Evolutionary conservation across 306 rosid genomes (phyloP), one percentile per base, ranked within the genome.

Genomic region (Canavalia ensiformis): DNA sequence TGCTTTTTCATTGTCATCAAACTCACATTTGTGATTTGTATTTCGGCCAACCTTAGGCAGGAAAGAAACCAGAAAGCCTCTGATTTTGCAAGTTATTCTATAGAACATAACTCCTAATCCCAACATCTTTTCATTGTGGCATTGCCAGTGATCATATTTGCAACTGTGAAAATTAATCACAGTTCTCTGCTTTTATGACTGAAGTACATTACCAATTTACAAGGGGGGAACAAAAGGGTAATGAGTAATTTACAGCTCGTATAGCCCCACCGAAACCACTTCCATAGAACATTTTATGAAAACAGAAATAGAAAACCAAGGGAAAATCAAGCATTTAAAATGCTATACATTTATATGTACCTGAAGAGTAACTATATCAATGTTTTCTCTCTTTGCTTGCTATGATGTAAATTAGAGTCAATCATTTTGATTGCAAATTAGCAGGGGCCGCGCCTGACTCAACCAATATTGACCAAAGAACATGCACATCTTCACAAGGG

Each of bases 401-500:
- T n/a, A 8, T 39, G 34, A 6, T 31, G 34, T 8, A 76, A 50
- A 35, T 65, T 42, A 47, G 10, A 44, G 30, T 55, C 70, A 13
- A 58, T 84, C 72, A 81, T 39, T 82, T 85, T 42, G 90, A 69
- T 30, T 68, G 82, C 75, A 77, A 72, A 73, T 92, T 71, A 62
- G 86, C 58, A 50, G 89, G 39, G 35, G 74, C 75, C 2, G 85
- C 45, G 4, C 79, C 84, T 5, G 91, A 87, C 78, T 92, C 90
- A 0, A 92, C 92, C 80, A 90, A 83, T 25, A 92, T 90, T 66
- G 97, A 89, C 97, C 95, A 92, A 0, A 92, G 89, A 13, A 88
- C 90, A 2, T 92, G 97, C 63, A 90, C 97, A 79, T 92, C 97
- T 81, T 92, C 93, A 28, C 91, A 83, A 4, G 91, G 91, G 46